A percentile compares a stretch with the other conserved stretches of the same genome.
These are phyloP conservation scores for Xylariaceae sp. DNA, from an alignment of 2,329 filamentous ascomycete genomes.

Conservation along the genomic window DNA sequence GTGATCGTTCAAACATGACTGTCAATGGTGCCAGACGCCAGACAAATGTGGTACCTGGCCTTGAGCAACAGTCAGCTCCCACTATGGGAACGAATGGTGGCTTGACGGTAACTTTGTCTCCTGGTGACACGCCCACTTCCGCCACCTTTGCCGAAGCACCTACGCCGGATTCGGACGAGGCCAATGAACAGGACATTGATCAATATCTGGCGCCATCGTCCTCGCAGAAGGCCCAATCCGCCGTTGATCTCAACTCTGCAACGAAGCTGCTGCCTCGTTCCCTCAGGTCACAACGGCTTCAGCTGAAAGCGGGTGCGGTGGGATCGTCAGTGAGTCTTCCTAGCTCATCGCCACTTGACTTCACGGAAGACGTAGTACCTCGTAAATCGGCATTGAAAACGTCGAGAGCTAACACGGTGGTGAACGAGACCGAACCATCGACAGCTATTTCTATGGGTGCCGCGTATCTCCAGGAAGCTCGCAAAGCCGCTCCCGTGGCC, in stretches of 20 bases:
- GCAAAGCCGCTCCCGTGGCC: constrained; percentile 30
- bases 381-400: constrained; percentile 29
- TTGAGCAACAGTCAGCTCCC: constrained; percentile 20
- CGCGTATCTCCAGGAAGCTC: constrained; percentile 35
- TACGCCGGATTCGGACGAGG: constrained; percentile 20
- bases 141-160: constrained; percentile 22
- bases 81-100: constrained; percentile 11
- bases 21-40: constrained; percentile 26
- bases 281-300: constrained; percentile 38
- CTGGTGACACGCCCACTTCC: constrained; percentile 22
- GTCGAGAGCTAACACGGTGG: constrained; percentile 24
- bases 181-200: constrained; percentile 8
- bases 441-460: constrained; percentile 26
- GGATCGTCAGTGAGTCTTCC: constrained; percentile 27
- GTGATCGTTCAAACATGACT: constrained; percentile 12
- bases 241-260: constrained; percentile 27
- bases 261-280: constrained; percentile 34
- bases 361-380: constrained; percentile 21
- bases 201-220: constrained; percentile 10
- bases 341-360: constrained; percentile 28
- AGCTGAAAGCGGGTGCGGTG: constrained; percentile 23
- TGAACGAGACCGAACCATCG: constrained; percentile 24
- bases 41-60: constrained; percentile 24
- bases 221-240: constrained; percentile 28
- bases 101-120: constrained; percentile 14